Evolutionary conservation across 306 rosid genomes (phyloP).

Genomic region (Castanospermum australe): DNA sequence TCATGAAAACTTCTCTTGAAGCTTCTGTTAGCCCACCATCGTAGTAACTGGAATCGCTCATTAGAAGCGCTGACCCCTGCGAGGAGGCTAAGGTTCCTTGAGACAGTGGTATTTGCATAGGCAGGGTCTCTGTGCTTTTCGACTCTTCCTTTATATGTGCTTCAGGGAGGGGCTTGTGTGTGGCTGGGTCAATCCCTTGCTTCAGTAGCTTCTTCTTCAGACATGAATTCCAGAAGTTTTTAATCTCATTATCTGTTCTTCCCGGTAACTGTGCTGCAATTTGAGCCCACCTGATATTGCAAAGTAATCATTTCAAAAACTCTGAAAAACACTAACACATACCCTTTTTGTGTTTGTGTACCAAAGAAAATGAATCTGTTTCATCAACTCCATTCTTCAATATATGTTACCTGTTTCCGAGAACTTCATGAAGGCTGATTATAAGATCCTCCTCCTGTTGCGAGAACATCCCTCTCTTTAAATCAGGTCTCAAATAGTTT

Average conservation of each 20-base stretch:
- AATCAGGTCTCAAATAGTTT: constrained; percentile 91
- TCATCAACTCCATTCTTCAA: background rate
- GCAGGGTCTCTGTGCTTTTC: constrained; percentile 30
- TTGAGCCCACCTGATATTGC: constrained; percentile 81
- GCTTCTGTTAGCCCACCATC: constrained; percentile 39
- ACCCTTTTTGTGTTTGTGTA: background rate
- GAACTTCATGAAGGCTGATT: constrained; percentile 78
- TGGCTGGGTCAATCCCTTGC: constrained; percentile 91
- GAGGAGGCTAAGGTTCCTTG: constrained; percentile 35
- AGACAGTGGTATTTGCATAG: constrained; percentile 31
- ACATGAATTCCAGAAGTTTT: constrained; percentile 90
- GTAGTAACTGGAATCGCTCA: constrained; percentile 40
- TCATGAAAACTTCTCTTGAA: constrained; percentile 34
- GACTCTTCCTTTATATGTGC: constrained; percentile 38
- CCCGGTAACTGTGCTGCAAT: constrained; percentile 90
- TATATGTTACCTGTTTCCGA: constrained; percentile 71
- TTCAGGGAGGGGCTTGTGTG: constrained; percentile 68
- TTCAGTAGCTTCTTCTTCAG: constrained; percentile 90
- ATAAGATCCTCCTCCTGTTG: constrained; percentile 87
- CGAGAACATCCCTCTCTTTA: constrained; percentile 91
- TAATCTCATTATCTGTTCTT: constrained; percentile 94
- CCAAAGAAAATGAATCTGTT: background rate
- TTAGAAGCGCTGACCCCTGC: constrained; percentile 52
- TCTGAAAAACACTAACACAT: background rate
- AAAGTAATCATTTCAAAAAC: background rate